Evolutionary conservation across 805 yeast species (phyloP), one percentile per base, ranked within the genome.

Genomic region (Starmerella apis): DNA sequence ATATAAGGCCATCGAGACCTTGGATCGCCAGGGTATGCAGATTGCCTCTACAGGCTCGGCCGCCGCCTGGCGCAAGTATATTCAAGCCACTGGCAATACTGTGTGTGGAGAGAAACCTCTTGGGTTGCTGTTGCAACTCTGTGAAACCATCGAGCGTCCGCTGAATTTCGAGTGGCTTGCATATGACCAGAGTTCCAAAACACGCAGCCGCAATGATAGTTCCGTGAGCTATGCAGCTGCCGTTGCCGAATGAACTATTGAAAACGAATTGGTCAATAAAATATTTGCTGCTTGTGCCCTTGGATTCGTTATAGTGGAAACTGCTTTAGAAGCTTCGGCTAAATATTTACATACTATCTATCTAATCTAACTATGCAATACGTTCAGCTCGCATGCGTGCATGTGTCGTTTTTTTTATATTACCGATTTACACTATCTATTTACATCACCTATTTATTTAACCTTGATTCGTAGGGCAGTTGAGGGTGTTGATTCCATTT

Each of bases 151-250:
- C 27, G 58, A 50, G 4, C 47, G 60, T n/a, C 57, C 59, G 35
- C 66, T 65, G 0, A 63, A 56, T 4, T 76, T 86, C 56, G 57
- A 74, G 24, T 86, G 95, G 94, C 70, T 81, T 13, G 84, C 83
- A 0, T 90, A 90, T 62, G 68, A 81, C 0, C 96, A 90, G 65
- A 83, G 94, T 61, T 76, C 78, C 44, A 61, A 64, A 10, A 90
- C 73, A 1, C 56, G 57, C 0, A 60, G 63, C 16, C 56, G 68
- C 1, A 49, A 59, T 25, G 95, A 87, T 38, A 80, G 83, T 55
- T 83, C 94, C 64, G 97, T 90, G n/a, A 83, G 94, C 52, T 90
- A 90, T 65, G 94, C 90, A 1, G 76, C 90, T 42, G 96, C 90
- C 0, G 82, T 76, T 60, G 81, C 73, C 4, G 9, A 8, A 6